A percentile compares a stretch with the other conserved stretches of the same genome.
Evolutionary conservation across 1,284 basidiomycete genomes (phyloP).

Genomic region (Ustilago lituana): DNA sequence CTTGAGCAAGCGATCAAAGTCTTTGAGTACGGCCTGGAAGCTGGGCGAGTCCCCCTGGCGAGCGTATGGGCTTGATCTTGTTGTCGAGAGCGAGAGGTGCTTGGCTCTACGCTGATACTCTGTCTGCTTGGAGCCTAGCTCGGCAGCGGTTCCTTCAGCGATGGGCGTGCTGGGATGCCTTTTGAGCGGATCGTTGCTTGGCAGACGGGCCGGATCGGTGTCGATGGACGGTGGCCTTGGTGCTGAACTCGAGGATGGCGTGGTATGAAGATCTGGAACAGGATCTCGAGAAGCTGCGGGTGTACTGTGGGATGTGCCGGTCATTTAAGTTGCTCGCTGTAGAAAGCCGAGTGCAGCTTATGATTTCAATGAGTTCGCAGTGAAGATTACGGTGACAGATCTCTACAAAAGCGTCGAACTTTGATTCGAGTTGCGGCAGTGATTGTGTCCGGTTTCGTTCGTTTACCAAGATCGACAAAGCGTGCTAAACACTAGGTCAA

Average conservation of each 20-base stretch:
- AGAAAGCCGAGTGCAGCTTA: background rate
- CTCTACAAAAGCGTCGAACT: no score
- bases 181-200: constrained; percentile 33
- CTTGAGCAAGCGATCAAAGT: constrained; percentile 54
- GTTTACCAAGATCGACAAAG: no score
- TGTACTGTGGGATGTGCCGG: constrained; percentile 20
- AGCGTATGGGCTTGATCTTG: constrained; percentile 31
- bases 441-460: no score
- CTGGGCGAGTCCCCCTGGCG: constrained; percentile 39
- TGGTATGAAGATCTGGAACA: constrained; percentile 5
- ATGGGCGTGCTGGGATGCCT: constrained; percentile 27
- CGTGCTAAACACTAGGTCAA: no score
- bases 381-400: no score
- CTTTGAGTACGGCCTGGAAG: constrained; percentile 43
- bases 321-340: constrained; percentile 24
- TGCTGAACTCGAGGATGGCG: constrained; percentile 5
- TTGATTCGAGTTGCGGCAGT: no score
- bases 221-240: constrained; percentile 20
- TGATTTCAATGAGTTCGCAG: no score
- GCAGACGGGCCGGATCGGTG: constrained; percentile 22
- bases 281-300: constrained; percentile 24
- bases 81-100: constrained; percentile 30
- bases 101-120: constrained; percentile 43
- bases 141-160: constrained; percentile 33
- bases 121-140: constrained; percentile 32